Base-by-base conservation (phyloP, 2,329 filamentous ascomycete species). In the Parafenestella ontariensis region DNA sequence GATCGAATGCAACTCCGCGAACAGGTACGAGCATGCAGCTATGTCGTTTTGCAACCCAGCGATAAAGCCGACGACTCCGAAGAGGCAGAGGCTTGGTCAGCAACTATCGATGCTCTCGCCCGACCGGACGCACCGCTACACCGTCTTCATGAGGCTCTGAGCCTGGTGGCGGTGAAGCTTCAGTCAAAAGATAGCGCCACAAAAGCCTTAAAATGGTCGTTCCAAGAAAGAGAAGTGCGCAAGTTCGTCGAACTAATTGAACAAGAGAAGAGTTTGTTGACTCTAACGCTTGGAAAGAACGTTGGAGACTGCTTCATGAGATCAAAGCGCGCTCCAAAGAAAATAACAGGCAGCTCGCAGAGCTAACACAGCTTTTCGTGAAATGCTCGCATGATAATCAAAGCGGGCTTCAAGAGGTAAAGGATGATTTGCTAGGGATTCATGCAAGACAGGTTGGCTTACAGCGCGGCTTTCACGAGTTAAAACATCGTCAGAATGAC, bases 121-220 rank as follows among this genome's bases (percentile, higher is more conserved):
- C 21, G 26, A 23, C 29, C 37, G 17, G 43, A 41, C 23, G 37
- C 24, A 10, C 49, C 54, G n/a, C 20, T 58, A 17, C 5, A 29
- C 10, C 46, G 54, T 3, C 41, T 58, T n/a, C 15, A 24, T 3
- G 28, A n/a, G 2, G 42, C 28, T 10, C 29, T 58, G 28, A 31
- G 11, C 6, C 15, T 23, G 8, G 24, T 44, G 10, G 36, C 7
- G 31, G 20, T 21, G 6, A 42, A 53, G 29, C 33, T 58, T 15
- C 28, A 41, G 10, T 13, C 21, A 8, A 40, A 33, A 23, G 28
- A 54, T 13, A 33, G 18, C 29, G 17, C 40, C 28, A 40, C 20
- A 10, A 41, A 48, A 43, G 47, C 46, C 23, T 50, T 68, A 31
- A 56, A 44, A 45, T 67, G 59, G 61, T 65, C 60, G 11, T 63